phyloP scores from a whole-genome alignment of 805 yeast genomes.

The Metschnikowia arizonensis region DNA sequence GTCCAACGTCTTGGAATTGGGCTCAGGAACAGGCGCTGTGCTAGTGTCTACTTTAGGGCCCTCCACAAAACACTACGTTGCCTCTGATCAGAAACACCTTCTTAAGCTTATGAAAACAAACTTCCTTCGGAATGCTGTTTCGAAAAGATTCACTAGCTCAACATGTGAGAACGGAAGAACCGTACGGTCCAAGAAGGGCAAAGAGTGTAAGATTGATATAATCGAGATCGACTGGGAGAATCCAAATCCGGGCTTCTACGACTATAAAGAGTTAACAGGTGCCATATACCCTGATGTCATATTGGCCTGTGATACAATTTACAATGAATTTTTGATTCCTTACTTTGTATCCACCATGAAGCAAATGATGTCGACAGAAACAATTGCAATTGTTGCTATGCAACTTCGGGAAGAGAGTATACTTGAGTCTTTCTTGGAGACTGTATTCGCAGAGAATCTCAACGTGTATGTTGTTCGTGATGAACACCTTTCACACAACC shows the following conservation, averaged over 20 bases:
- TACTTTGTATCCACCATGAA: constrained; percentile 44
- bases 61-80: constrained; percentile 37
- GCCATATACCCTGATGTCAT: constrained; percentile 40
- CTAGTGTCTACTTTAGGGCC: constrained; percentile 39
- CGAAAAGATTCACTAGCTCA: constrained; percentile 10
- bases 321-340: constrained; percentile 56
- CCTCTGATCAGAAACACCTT: constrained; percentile 57
- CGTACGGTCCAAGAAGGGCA: neutral
- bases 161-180: constrained; percentile 6
- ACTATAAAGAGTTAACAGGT: constrained; percentile 10
- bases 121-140: constrained; percentile 35
- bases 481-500: constrained; percentile 24
- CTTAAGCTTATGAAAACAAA: constrained; percentile 48
- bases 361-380: constrained; percentile 25
- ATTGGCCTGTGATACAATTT: constrained; percentile 62
- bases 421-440: constrained; percentile 42
- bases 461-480: constrained; percentile 32
- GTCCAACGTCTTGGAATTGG: constrained; percentile 49
- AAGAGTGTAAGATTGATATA: constrained; percentile 34
- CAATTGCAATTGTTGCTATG: constrained; percentile 40
- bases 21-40: constrained; percentile 58
- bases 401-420: constrained; percentile 54
- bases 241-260: constrained; percentile 30
- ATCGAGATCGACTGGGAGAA: constrained; percentile 63
- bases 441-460: constrained; percentile 29